Conservation (phyloP, 2,329 filamentous ascomycete genomes). For the Xylariaceae sp. region DNA sequence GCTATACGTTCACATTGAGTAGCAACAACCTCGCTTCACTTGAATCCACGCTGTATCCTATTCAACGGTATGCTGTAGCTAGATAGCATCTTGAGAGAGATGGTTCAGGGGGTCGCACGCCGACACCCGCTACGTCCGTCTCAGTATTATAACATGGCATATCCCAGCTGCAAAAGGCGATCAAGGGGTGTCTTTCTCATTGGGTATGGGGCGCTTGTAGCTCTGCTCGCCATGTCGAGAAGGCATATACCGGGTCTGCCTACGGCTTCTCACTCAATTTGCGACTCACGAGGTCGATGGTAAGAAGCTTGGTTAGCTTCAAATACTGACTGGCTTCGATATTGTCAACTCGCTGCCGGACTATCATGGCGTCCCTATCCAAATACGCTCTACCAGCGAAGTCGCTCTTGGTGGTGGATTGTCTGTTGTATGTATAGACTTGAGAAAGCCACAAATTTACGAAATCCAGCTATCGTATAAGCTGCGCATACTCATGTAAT, state of each 20-base stretch:
- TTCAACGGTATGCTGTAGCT: not conserved
- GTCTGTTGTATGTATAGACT: too few species aligned
- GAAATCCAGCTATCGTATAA: too few species aligned
- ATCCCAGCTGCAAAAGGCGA: not conserved
- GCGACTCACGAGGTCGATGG: not conserved
- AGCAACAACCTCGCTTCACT: not conserved
- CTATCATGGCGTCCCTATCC: not conserved
- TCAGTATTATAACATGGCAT: not conserved
- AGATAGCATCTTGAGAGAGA: not conserved
- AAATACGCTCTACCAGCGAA: conserved; percentile 2
- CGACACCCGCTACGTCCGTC: not conserved
- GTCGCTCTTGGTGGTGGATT: conserved; percentile 3
- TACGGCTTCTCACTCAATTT: not conserved
- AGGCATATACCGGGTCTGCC: conserved; percentile 1
- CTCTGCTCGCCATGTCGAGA: conserved; percentile 3
- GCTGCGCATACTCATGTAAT: too few species aligned
- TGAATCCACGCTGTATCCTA: not conserved
- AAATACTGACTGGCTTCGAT: conserved; percentile 2
- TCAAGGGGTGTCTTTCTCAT: not conserved
- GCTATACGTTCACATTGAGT: conserved; percentile 5
- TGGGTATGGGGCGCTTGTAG: conserved; percentile 1
- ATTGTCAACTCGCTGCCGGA: conserved; percentile 4
- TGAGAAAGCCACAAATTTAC: too few species aligned
- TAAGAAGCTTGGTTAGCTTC: conserved; percentile 2
- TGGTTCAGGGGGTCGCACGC: not conserved